phyloP scores from a whole-genome alignment of 2,329 filamentous ascomycete genomes.

The Exophiala aquamarina region DNA sequence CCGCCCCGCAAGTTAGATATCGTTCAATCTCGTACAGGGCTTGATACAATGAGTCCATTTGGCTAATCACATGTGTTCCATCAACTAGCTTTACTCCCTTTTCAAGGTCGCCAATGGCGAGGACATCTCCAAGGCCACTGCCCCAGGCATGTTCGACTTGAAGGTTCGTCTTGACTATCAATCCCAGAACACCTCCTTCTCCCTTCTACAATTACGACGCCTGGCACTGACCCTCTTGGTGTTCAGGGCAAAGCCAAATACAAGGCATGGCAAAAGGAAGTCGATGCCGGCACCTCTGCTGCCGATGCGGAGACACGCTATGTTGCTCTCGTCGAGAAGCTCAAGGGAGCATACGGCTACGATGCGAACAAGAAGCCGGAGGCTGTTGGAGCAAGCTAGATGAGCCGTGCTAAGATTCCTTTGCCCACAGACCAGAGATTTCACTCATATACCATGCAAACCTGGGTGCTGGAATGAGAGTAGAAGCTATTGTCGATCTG shows the following conservation, averaged over 20 bases:
- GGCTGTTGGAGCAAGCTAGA: constrained; percentile 43
- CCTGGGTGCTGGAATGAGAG: too few relatives aligned
- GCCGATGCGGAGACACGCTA: constrained; percentile 75
- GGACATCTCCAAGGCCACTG: constrained; percentile 29
- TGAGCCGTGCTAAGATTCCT: neutral
- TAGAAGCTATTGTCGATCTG: too few relatives aligned
- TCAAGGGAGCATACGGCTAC: constrained; percentile 70
- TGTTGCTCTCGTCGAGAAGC: constrained; percentile 67
- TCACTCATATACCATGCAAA: too few relatives aligned
- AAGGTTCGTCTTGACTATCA: constrained; percentile 36
- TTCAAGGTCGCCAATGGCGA: constrained; percentile 36
- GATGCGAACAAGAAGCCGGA: constrained; percentile 65
- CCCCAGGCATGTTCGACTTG: constrained; percentile 39
- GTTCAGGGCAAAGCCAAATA: constrained; percentile 75
- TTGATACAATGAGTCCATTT: too few relatives aligned
- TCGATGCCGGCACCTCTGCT: constrained; percentile 61
- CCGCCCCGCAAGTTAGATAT: too few relatives aligned
- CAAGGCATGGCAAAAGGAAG: constrained; percentile 71
- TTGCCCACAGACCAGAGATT: too few relatives aligned
- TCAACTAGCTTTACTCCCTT: constrained; percentile 39
- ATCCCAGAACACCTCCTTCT: constrained; percentile 64
- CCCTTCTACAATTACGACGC: neutral
- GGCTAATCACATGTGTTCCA: too few relatives aligned
- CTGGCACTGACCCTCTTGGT: neutral
- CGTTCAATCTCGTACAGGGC: too few relatives aligned